Conservation (phyloP, 2,329 filamentous ascomycete species). For the Stachybotrys elegans region DNA sequence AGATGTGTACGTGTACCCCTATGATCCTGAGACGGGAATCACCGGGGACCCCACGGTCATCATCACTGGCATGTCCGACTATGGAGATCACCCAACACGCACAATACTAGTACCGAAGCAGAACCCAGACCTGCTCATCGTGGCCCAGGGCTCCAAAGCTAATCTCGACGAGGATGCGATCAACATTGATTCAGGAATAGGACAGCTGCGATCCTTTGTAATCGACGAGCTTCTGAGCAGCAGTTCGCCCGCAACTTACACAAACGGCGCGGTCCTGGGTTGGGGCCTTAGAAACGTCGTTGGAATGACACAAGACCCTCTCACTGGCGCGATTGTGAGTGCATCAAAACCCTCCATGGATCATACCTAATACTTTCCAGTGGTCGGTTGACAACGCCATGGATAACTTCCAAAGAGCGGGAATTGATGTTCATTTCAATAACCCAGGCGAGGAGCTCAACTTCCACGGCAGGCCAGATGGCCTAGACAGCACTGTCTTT, state of each 20-base stretch:
- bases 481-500: conserved; percentile 12
- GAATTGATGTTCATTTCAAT: conserved; percentile 54
- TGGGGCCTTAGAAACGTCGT: conserved; percentile 70
- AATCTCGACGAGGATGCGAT: conserved; percentile 51
- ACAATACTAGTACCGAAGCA: conserved; percentile 54
- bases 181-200: conserved; percentile 46
- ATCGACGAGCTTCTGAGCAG: conserved; percentile 22
- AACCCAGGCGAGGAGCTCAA: conserved; percentile 72
- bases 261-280: conserved; percentile 41
- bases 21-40: conserved; percentile 45
- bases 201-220: conserved; percentile 51
- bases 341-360: too few species aligned
- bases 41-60: conserved; percentile 39
- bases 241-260: conserved; percentile 26
- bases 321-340: conserved; percentile 35
- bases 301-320: conserved; percentile 55
- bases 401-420: conserved; percentile 51
- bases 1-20: conserved; percentile 55
- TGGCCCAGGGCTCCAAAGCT: conserved; percentile 54
- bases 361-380: too few species aligned
- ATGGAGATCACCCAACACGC: conserved; percentile 53
- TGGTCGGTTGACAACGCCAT: conserved; percentile 62
- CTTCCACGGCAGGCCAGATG: conserved; percentile 54
- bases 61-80: conserved; percentile 51
- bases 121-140: conserved; percentile 49